A percentile compares a stretch with the other conserved stretches of the same genome.
Conservation (phyloP, 805 yeast genomes). For the Phaffomyces opuntiae region DNA sequence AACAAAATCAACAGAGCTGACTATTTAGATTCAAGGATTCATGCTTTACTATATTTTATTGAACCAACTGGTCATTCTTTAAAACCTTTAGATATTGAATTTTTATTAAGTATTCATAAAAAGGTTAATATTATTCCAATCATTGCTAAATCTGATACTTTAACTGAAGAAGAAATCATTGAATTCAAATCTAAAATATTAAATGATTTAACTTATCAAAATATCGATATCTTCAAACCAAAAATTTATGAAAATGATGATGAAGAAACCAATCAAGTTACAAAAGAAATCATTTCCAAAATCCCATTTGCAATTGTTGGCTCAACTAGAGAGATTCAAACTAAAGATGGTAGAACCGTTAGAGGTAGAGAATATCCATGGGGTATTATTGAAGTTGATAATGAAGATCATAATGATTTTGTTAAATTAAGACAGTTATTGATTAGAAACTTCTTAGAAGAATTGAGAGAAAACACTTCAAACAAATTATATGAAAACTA, state of each 20-base stretch:
- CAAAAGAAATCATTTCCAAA: slow-evolving; percentile 57
- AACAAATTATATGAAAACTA: slow-evolving; percentile 78
- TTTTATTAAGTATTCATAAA: slow-evolving; percentile 81
- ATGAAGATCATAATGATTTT: slow-evolving; percentile 90
- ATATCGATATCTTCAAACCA: slow-evolving; percentile 73
- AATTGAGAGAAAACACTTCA: slow-evolving; percentile 79
- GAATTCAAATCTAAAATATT: slow-evolving; percentile 71
- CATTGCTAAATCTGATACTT: slow-evolving; percentile 89
- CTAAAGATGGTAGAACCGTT: slow-evolving; percentile 67
- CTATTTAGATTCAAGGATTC: slow-evolving; percentile 77
- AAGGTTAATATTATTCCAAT: slow-evolving; percentile 92
- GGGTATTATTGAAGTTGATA: slow-evolving; percentile 95
- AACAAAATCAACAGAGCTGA: slow-evolving; percentile 70
- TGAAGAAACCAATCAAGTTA: slow-evolving; percentile 66
- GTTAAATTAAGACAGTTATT: slow-evolving; percentile 81
- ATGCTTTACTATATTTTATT: slow-evolving; percentile 87
- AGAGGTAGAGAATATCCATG: slow-evolving; percentile 95
- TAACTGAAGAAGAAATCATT: slow-evolving; percentile 77
- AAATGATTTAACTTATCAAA: slow-evolving; percentile 69
- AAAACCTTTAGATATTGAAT: slow-evolving; percentile 80
- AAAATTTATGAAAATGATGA: slow-evolving; percentile 75
- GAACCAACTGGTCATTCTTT: slow-evolving; percentile 96
- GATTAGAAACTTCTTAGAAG: slow-evolving; percentile 88
- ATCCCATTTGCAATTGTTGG: slow-evolving; percentile 95
- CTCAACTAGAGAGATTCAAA: slow-evolving; percentile 64